Evolutionary conservation across 2,329 filamentous ascomycete genomes (phyloP), one percentile per base, ranked within the genome.

Genomic region (Chalaropsis thielavioides): DNA sequence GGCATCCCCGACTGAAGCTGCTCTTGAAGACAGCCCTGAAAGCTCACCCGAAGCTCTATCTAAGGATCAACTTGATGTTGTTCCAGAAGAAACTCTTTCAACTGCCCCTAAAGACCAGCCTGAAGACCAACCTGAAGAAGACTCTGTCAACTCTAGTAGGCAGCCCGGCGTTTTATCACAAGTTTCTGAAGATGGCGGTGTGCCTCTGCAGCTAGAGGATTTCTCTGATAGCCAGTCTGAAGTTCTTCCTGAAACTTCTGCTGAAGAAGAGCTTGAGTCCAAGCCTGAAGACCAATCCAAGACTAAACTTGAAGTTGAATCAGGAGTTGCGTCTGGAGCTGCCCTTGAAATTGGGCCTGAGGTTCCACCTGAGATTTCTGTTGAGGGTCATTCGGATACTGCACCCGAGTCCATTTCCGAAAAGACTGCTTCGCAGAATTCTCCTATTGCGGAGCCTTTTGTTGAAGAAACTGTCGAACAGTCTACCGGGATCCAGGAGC

Each of bases 171-270:
- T 31, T 31, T 6, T 31, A 6, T 31, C 31, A 3, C 31, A 31
- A 6, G 31, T 31, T 6, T 31, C 31, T 6, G 31, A 31, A 31
- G 31, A 31, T 31, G 31, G 31, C 31, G 31, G 31, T 31, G 31
- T 6, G 31, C 31, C 31, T 31, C 31, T 31, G 31, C 31, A 31
- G 31, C 31, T 31, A 3, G 31, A 31, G 6, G 31, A 6, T 2
- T 3, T 6, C 31, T 6, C 31, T 31, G 31, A 31, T 3, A 31
- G 3, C 31, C 31, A 31, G 31, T 6, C 51, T 15, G 64, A 56
- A 46, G 64, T 65, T 22, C 62, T 65, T 15, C 44, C 40, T 4
- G 59, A 54, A 19, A 58, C 51, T n/a, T 51, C 40, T 17, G 51
- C 40, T n/a, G 51, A 11, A 17, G 41, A 27, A 15, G 61, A 13